phyloP scores from a whole-genome alignment of 2,329 filamentous ascomycete genomes.

The Botryotinia convoluta region DNA sequence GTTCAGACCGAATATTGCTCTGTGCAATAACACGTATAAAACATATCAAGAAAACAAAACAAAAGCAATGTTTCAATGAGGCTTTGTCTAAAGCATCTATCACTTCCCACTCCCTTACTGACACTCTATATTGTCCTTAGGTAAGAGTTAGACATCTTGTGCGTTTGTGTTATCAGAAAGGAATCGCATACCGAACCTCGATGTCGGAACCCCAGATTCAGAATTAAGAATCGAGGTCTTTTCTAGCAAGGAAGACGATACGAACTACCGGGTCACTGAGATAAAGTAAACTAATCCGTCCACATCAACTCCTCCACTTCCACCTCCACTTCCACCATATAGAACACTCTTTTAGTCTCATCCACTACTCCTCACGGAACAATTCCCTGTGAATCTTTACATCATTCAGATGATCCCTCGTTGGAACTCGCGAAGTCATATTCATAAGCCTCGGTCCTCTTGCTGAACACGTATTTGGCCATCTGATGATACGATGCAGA shows the following conservation, averaged over 20 bases:
- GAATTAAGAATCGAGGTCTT: neutral
- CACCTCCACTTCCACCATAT: neutral
- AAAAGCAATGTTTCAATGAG: neutral
- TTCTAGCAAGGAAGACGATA: neutral
- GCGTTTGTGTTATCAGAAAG: neutral
- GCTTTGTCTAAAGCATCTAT: neutral
- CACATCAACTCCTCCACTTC: neutral
- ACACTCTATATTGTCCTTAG: neutral
- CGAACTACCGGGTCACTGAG: neutral
- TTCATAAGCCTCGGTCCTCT: neutral
- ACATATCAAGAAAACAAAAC: neutral
- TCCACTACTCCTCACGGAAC: neutral
- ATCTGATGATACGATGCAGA: neutral
- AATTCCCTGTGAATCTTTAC: neutral
- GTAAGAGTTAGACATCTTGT: neutral
- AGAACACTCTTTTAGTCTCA: neutral
- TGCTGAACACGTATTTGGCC: neutral
- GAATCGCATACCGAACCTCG: neutral
- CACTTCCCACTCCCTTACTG: neutral
- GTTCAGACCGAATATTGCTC: neutral
- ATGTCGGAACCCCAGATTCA: neutral
- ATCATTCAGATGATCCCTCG: neutral
- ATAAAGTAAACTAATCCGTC: neutral
- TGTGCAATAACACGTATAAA: neutral
- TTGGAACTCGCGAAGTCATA: neutral